These are phyloP conservation scores for Globisporangium nodosum DNA, from an alignment of 352 stramenopile genomes.

Conservation along the genomic window DNA sequence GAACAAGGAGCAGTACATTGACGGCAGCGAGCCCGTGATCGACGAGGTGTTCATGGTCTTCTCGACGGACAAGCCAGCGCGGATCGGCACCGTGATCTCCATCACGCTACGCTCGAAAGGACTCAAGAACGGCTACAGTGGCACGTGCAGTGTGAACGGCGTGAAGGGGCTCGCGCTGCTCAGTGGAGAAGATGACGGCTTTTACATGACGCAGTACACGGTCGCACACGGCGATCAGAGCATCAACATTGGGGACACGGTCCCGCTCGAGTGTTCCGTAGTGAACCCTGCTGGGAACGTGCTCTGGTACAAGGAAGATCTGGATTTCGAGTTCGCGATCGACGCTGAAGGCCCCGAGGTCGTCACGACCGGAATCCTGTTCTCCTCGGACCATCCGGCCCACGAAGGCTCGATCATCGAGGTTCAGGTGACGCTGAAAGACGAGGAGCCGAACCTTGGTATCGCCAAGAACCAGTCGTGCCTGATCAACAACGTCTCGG, in stretches of 20 bases:
- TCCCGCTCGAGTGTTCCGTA: constrained; percentile 40
- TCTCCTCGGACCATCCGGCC: constrained; percentile 50
- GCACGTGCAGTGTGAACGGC: constrained; percentile 44
- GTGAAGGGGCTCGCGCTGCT: constrained; percentile 32
- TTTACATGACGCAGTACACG: constrained; percentile 69
- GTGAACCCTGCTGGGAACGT: constrained; percentile 34
- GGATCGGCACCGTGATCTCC: constrained; percentile 47
- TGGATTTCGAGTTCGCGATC: constrained; percentile 46
- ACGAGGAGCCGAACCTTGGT: constrained; percentile 31
- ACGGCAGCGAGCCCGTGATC: constrained; percentile 29
- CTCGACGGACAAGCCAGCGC: constrained; percentile 53
- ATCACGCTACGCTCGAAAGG: constrained; percentile 38
- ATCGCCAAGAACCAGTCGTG: constrained; percentile 34
- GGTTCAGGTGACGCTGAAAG: constrained; percentile 39
- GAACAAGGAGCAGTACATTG: constrained; percentile 20
- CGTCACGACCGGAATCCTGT: constrained; percentile 38
- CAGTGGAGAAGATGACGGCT: constrained; percentile 41
- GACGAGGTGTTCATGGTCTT: constrained; percentile 55
- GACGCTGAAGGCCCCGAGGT: constrained; percentile 42
- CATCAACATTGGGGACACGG: constrained; percentile 20
- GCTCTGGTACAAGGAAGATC: constrained; percentile 28
- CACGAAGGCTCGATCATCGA: constrained; percentile 65
- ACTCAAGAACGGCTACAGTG: constrained; percentile 37
- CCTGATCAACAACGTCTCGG: constrained; percentile 56
- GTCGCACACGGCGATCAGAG: constrained; percentile 34